Evolutionary conservation across 495 filamentous ascomycete genomes (phyloP).

Genomic region (Baudoinia panamericana): DNA sequence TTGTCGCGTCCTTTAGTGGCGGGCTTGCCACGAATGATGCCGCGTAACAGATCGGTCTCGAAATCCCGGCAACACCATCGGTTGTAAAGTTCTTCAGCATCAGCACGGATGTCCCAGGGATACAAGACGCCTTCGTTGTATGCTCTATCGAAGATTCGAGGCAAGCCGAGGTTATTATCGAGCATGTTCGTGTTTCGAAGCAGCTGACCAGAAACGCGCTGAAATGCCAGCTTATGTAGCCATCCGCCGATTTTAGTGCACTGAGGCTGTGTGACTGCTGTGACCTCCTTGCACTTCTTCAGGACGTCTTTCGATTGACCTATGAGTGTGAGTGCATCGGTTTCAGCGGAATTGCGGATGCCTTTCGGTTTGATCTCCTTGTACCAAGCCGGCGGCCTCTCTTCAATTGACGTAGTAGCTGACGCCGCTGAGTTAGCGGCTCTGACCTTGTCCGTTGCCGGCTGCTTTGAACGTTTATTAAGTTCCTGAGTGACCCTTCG

Average conservation of each 20-base stretch:
- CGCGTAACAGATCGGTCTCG: slow-evolving; percentile 36
- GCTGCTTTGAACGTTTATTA: background rate
- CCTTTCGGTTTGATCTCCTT: background rate
- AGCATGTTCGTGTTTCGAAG: slow-evolving; percentile 25
- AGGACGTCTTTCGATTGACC: background rate
- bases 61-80: slow-evolving; percentile 33
- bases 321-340: background rate
- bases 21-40: slow-evolving; percentile 27
- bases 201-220: slow-evolving; percentile 3
- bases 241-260: background rate
- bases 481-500: background rate
- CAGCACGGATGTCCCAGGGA: slow-evolving; percentile 34
- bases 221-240: slow-evolving; percentile 10
- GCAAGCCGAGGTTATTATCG: slow-evolving; percentile 27
- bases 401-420: slow-evolving; percentile 3
- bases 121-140: slow-evolving; percentile 14
- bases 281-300: background rate
- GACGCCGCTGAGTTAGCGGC: background rate
- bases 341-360: slow-evolving; percentile 1
- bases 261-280: background rate
- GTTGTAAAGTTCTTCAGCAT: slow-evolving; percentile 30
- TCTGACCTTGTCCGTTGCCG: background rate
- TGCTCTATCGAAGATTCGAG: slow-evolving; percentile 25
- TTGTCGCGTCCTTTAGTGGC: slow-evolving; percentile 1
- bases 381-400: slow-evolving; percentile 16